Percentiles rank a stretch among this genome's conserved stretches.
Conservation (phyloP, 176 grass and related monocot genomes). For the Chloris gayana region DNA sequence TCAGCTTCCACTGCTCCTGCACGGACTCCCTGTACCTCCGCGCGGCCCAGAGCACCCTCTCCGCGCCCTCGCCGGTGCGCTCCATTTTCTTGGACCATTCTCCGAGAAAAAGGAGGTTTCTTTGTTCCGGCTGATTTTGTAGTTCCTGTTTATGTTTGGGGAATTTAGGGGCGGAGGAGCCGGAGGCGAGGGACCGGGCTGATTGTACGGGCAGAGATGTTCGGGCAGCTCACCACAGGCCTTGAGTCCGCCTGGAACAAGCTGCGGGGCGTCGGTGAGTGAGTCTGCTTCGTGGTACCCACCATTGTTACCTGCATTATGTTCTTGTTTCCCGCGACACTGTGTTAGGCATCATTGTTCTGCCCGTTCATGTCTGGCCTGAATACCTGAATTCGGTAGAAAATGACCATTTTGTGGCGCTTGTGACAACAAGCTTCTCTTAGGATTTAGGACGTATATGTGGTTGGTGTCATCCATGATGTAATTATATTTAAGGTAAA, state of each 20-base stretch:
- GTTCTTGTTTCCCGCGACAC: neutral
- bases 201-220: slow-evolving; percentile 91
- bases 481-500: neutral
- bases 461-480: neutral
- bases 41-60: neutral
- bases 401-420: neutral
- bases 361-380: neutral
- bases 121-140: neutral
- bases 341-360: neutral
- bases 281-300: neutral
- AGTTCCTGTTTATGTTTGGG: neutral
- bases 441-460: too few relatives aligned
- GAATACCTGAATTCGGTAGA: neutral
- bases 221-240: slow-evolving; percentile 87
- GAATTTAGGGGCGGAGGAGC: slow-evolving; percentile 24
- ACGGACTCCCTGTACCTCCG: neutral
- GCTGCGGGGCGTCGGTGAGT: slow-evolving; percentile 80
- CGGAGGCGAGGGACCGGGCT: slow-evolving; percentile 34
- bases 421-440: too few relatives aligned
- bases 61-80: slow-evolving; percentile 5
- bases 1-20: neutral
- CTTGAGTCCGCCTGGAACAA: slow-evolving; percentile 99
- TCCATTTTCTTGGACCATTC: neutral
- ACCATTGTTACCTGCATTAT: neutral
- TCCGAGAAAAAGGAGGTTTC: neutral